Evolutionary conservation across 768 basidiomycete genomes (phyloP), one percentile per base, ranked within the genome.

Genomic region (Melanogaster broomeanus): DNA sequence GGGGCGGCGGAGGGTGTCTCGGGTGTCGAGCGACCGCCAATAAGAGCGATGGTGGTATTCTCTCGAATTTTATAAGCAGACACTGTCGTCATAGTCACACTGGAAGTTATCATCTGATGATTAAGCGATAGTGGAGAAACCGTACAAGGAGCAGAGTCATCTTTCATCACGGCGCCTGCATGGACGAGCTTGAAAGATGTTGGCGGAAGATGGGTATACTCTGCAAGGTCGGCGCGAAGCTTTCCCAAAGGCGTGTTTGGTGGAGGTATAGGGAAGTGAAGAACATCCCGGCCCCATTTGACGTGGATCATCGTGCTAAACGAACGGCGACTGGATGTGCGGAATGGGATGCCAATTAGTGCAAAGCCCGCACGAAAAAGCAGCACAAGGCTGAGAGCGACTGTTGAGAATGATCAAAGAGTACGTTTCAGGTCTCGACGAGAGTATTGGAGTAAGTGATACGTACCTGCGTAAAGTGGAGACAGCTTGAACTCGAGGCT

Each of bases 101-200:
- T 42, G 31, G 8, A n/a, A 21, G 9, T 18, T 28, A 19, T 42
- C 25, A 27, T 30, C 19, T 48, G 48, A 25, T 3, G 13, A 49
- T n/a, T 6, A 37, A 42, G 16, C 42, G 38, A 2, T 51, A 18
- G 42, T 19, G 37, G 27, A 37, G 15, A 52, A 35, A 65, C 80
- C 73, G 58, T 56, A 88, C 85, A 72, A 41, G 85, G 80, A 8
- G 82, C 79, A 51, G 72, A 65, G 65, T 93, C 85, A 65, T 96
- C 92, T 59, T 86, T 88, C 81, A 98, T 88, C 68, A 97, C 81
- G 2, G 91, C 93, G 34, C 96, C 96, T 41, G 88, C 83, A 72
- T 89, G 86, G 56, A 98, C 84, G 62, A 98, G 80, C 67, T 93
- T 92, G 79, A 97, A 91, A 25, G 81, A 79, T 57, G 78, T 62